Evolutionary conservation across 306 rosid genomes (phyloP).

Genomic region (Casuarina glauca): DNA sequence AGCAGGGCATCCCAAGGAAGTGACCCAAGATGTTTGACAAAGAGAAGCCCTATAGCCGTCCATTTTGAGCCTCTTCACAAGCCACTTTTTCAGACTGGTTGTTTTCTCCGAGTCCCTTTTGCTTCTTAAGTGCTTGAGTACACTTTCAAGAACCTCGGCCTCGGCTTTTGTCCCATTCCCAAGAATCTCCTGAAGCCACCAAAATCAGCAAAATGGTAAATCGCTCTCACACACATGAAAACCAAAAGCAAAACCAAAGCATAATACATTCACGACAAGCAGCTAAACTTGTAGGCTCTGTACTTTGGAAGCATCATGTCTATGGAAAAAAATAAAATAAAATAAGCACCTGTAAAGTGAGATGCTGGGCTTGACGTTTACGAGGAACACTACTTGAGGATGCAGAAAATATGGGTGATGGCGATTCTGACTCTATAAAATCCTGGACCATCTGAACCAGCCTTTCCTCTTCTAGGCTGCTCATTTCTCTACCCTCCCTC

Average conservation of each 20-base stretch:
- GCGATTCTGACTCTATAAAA: conserved; percentile 64
- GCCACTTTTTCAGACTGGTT: conserved; percentile 41
- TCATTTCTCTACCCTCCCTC: conserved; percentile 34
- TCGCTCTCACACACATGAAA: neutral
- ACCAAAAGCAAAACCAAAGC: neutral
- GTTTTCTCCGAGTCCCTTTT: conserved; percentile 36
- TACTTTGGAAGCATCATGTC: neutral
- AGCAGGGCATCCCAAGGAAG: conserved; percentile 65
- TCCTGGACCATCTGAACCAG: conserved; percentile 66
- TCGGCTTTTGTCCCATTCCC: conserved; percentile 44
- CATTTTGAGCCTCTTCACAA: conserved; percentile 48
- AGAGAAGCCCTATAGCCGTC: conserved; percentile 61
- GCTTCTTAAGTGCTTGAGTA: conserved; percentile 45
- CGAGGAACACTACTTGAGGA: conserved; percentile 39
- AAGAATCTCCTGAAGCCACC: conserved; percentile 48
- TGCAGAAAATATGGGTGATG: conserved; percentile 31
- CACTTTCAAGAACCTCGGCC: conserved; percentile 40
- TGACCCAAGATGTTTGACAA: conserved; percentile 66
- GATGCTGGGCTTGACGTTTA: conserved; percentile 34
- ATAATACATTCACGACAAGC: neutral
- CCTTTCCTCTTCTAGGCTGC: conserved; percentile 60
- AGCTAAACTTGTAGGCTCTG: neutral
- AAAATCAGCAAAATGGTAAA: conserved; percentile 8
- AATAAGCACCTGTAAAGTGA: conserved; percentile 47
- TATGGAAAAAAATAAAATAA: neutral